Base-by-base conservation (phyloP, 2,329 filamentous ascomycete genomes). In the Pseudofabraea citricarpa region DNA sequence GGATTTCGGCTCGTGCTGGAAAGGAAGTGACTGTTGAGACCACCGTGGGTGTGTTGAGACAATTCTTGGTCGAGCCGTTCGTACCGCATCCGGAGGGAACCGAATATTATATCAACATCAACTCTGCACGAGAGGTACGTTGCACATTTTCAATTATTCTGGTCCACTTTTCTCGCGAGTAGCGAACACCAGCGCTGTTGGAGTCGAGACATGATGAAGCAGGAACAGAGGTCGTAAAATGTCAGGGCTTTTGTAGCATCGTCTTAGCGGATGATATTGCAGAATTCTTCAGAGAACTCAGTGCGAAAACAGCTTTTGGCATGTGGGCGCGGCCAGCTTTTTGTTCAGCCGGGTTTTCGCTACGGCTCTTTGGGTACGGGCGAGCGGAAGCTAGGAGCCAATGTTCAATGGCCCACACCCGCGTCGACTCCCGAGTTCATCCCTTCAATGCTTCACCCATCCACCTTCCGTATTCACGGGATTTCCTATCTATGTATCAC, bases 91-190 rank as follows among this genome's bases (percentile, higher is more conserved):
- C 90, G 54, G 80, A 90, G 61, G 85, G 90, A 68, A 96, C 91
- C 54, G 93, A 98, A 73, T 97, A 97, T 77, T 98, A 98, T 75
- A 95, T 98, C 77, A 96, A 96, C 83, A 98, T 98, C 77, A 93
- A 96, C 81, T 97, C 93, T 52, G 90, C 95, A 64, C 87, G 93
- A 77, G 93, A 97, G 84, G 93, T 97, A 83, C 83, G 90, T 83
- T 42, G 24, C 27, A 40, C 50, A 48, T 47, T 49, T 37, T 38
- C n/a, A 24, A 36, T 37, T 31, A 33, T 18, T 6, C 15, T 24
- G 24, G 36, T 16, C 18, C 9, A 32, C 27, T 31, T 31, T 31
- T 31, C 16, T n/a, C n/a, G n/a, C n/a, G n/a, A n/a, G n/a, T n/a
- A n/a, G n/a, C n/a, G n/a, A n/a, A n/a, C n/a, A n/a, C n/a, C n/a